Evolutionary conservation across 1,284 basidiomycete genomes (phyloP).

Genomic region (Naganishia cerealis): DNA sequence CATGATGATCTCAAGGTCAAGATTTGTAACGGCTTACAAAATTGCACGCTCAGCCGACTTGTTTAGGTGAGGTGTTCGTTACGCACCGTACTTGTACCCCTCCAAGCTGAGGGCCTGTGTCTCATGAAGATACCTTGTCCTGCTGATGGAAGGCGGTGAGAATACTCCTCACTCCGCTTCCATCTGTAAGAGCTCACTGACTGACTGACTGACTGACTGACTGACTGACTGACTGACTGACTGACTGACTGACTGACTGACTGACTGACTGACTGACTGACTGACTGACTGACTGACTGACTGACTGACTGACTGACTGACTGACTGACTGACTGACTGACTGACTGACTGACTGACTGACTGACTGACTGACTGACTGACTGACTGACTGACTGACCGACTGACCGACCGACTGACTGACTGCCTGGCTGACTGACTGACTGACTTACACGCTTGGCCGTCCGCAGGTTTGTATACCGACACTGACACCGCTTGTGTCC

Average conservation of each 20-base stretch:
- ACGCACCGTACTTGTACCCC: not conserved
- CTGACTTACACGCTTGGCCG: not conserved
- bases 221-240: no score
- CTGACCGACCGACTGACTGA: no score
- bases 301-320: no score
- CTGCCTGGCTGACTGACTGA: not conserved
- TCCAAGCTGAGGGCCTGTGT: not conserved
- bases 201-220: no score
- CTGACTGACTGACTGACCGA: no score
- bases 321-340: no score
- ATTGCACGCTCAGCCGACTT: slow-evolving; percentile 12
- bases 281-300: no score
- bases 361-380: no score
- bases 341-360: no score
- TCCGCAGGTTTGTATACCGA: slow-evolving; percentile 26
- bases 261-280: no score
- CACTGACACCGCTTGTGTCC: slow-evolving; percentile 31
- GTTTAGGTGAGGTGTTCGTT: slow-evolving; percentile 1
- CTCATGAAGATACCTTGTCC: slow-evolving; percentile 20
- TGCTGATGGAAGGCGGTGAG: slow-evolving; percentile 28
- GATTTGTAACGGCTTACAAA: not conserved
- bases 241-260: no score
- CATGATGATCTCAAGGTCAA: not conserved
- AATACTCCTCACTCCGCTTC: not conserved
- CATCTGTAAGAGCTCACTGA: no score